These are phyloP conservation scores for Ogataea trehaloabstinens DNA, from an alignment of 805 yeast species.

Conservation along the genomic window DNA sequence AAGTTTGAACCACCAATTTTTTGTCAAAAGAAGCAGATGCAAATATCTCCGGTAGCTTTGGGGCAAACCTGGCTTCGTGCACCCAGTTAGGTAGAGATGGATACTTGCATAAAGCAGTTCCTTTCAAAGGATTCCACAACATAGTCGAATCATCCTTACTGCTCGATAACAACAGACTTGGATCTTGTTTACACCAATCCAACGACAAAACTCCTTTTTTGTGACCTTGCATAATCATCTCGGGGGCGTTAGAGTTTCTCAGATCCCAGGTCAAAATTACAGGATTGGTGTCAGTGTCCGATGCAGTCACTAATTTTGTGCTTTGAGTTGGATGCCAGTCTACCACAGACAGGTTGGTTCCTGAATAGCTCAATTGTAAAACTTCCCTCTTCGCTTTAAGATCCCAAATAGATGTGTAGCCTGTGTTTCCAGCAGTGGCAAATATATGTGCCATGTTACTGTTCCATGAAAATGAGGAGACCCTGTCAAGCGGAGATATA, in stretches of 20 bases:
- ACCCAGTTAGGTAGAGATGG: constrained; percentile 95
- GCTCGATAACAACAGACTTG: constrained; percentile 75
- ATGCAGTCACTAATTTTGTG: constrained; percentile 84
- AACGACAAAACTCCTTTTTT: constrained; percentile 82
- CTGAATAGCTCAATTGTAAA: constrained; percentile 72
- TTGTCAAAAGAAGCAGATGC: constrained; percentile 89
- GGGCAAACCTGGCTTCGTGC: constrained; percentile 85
- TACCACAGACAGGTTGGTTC: constrained; percentile 74
- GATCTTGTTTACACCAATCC: constrained; percentile 91
- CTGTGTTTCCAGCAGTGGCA: constrained; percentile 84
- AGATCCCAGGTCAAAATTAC: constrained; percentile 89
- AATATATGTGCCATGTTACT: constrained; percentile 77
- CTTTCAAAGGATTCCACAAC: constrained; percentile 86
- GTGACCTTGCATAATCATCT: constrained; percentile 72
- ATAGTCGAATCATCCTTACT: constrained; percentile 88
- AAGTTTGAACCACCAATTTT: constrained; percentile 72
- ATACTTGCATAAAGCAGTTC: constrained; percentile 74
- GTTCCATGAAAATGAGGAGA: constrained; percentile 87
- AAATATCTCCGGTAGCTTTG: constrained; percentile 81
- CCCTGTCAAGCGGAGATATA: constrained; percentile 77
- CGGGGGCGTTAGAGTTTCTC: constrained; percentile 91
- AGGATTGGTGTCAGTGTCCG: constrained; percentile 77
- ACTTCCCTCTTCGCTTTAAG: constrained; percentile 84
- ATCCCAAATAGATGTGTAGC: constrained; percentile 93
- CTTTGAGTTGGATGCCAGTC: constrained; percentile 94